Evolutionary conservation across 2,329 filamentous ascomycete genomes (phyloP).

Genomic region (Fonsecaea multimorphosa): DNA sequence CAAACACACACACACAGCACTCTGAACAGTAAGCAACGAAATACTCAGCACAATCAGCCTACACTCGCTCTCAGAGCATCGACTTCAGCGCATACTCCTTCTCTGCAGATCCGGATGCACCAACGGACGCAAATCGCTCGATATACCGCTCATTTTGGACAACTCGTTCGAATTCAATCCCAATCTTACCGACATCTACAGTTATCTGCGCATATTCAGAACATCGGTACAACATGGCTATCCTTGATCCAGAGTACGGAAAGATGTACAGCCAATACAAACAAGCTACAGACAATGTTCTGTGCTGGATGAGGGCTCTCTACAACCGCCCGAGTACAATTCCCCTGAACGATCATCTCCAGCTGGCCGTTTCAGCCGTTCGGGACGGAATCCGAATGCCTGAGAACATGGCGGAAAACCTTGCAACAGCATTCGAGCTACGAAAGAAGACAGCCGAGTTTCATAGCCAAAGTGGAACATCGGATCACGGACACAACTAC

Average conservation of each 20-base stretch:
- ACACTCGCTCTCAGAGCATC: not conserved
- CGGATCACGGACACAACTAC: constrained; percentile 19
- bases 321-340: constrained; percentile 1
- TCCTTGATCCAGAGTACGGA: constrained; percentile 51
- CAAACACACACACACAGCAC: not conserved
- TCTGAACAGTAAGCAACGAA: not conserved
- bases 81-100: not conserved
- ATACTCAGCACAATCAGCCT: not conserved
- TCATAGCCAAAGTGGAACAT: not conserved
- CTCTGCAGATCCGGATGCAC: constrained; percentile 4
- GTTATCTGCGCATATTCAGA: not conserved
- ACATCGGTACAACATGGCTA: constrained; percentile 29
- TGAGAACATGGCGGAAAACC: constrained; percentile 24
- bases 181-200: constrained; percentile 4
- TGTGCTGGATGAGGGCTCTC: constrained; percentile 18
- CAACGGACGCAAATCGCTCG: not conserved
- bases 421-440: constrained; percentile 19
- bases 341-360: constrained; percentile 20
- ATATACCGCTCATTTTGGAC: not conserved
- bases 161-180: not conserved
- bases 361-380: constrained; percentile 14
- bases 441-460: constrained; percentile 12
- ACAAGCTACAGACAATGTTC: constrained; percentile 41
- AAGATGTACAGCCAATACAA: constrained; percentile 50
- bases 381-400: constrained; percentile 20